phyloP scores from a whole-genome alignment of 352 stramenopile species.

The Globisporangium ultimum region DNA sequence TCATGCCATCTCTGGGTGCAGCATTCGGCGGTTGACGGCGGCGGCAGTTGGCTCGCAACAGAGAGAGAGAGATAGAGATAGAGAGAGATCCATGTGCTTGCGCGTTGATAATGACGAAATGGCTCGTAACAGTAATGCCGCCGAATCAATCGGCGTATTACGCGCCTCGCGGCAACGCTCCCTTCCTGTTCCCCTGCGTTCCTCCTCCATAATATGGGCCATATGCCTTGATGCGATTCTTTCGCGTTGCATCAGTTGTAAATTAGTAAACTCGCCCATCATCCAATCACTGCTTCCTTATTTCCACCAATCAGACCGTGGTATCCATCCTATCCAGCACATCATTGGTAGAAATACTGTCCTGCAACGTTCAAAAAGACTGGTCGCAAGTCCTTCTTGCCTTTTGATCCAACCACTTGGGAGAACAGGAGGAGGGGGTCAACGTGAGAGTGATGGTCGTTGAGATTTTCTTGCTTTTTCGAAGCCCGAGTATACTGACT shows the following conservation, averaged over 20 bases:
- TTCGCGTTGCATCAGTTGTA: background rate
- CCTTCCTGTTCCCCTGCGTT: too few relatives aligned
- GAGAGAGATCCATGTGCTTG: too few relatives aligned
- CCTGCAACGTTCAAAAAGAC: background rate
- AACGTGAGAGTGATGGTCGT: slow-evolving; percentile 8
- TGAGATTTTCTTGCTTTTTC: slow-evolving; percentile 1
- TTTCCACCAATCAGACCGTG: background rate
- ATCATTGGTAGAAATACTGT: background rate
- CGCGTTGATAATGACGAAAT: too few relatives aligned
- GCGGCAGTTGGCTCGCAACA: too few relatives aligned
- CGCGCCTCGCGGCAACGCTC: too few relatives aligned
- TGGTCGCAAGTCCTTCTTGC: background rate
- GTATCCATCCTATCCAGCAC: background rate
- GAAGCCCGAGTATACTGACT: background rate
- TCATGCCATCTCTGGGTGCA: too few relatives aligned
- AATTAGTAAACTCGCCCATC: background rate
- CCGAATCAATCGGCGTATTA: too few relatives aligned
- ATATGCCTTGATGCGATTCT: background rate
- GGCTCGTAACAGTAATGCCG: too few relatives aligned
- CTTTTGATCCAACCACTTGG: slow-evolving; percentile 12
- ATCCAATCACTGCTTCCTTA: background rate
- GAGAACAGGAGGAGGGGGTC: slow-evolving; percentile 17
- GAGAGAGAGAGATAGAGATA: too few relatives aligned
- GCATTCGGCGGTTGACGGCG: too few relatives aligned
- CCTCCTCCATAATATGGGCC: too few relatives aligned